phyloP scores from a whole-genome alignment of 352 stramenopile genomes.

The Globisporangium uncinulatum region DNA sequence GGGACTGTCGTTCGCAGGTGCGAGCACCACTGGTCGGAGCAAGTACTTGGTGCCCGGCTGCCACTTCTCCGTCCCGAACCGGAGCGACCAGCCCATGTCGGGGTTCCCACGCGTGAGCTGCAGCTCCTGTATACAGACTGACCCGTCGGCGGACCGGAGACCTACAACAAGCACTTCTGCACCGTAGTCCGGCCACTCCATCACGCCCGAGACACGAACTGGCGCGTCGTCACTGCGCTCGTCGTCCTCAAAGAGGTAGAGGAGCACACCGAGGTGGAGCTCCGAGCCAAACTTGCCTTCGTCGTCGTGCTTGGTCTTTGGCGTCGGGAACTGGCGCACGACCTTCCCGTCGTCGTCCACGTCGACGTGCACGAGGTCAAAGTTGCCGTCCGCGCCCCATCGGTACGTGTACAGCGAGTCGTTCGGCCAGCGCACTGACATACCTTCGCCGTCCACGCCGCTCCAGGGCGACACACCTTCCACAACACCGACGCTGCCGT shows the following conservation, averaged over 20 bases:
- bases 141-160: conserved; percentile 40
- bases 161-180: conserved; percentile 69
- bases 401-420: conserved; percentile 87
- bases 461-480: conserved; percentile 86
- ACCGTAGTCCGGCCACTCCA: conserved; percentile 84
- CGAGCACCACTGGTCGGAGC: conserved; percentile 23
- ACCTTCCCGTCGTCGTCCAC: conserved; percentile 76
- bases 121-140: conserved; percentile 72
- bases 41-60: conserved; percentile 83
- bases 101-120: conserved; percentile 75
- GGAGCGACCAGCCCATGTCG: conserved; percentile 84
- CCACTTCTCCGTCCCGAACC: conserved; percentile 85
- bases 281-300: conserved; percentile 72
- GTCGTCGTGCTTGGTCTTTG: conserved; percentile 63
- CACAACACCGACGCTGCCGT: conserved; percentile 75
- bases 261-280: conserved; percentile 69
- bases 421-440: conserved; percentile 87
- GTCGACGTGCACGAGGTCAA: conserved; percentile 82
- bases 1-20: neutral
- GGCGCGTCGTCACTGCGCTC: conserved; percentile 4
- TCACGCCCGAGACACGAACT: conserved; percentile 45
- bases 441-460: conserved; percentile 83
- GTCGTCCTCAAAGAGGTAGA: conserved; percentile 52
- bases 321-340: conserved; percentile 58
- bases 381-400: conserved; percentile 85